A percentile compares a stretch with the other conserved stretches of the same genome.
phyloP scores from a whole-genome alignment of 768 basidiomycete genomes.

The Termitomyces sp. region DNA sequence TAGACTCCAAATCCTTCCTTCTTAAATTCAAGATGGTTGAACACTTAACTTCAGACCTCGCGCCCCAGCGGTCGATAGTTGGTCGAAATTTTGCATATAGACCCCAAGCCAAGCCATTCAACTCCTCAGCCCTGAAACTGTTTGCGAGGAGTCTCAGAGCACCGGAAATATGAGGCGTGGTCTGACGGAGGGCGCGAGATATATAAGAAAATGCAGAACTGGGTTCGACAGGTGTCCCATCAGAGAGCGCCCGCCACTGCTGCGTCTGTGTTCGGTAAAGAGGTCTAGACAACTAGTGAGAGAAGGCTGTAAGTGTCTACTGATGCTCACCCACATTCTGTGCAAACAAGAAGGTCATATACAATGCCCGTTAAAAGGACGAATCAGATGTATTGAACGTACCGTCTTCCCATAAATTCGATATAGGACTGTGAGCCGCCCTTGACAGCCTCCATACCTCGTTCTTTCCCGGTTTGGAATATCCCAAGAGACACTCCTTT shows the following conservation, averaged over 20 bases:
- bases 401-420: slow-evolving; percentile 79
- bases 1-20: slow-evolving; percentile 19
- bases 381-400: slow-evolving; percentile 7
- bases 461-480: slow-evolving; percentile 49
- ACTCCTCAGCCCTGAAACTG: slow-evolving; percentile 50
- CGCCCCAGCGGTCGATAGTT: slow-evolving; percentile 77
- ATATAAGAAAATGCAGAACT: slow-evolving; percentile 81
- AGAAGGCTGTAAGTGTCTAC: background rate
- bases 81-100: slow-evolving; percentile 90
- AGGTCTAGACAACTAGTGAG: slow-evolving; percentile 40
- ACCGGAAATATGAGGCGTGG: slow-evolving; percentile 71
- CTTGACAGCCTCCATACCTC: slow-evolving; percentile 46
- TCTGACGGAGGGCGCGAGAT: slow-evolving; percentile 72
- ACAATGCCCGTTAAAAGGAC: slow-evolving; percentile 15
- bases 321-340: slow-evolving; percentile 10
- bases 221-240: slow-evolving; percentile 65
- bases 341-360: slow-evolving; percentile 19
- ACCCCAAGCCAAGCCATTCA: slow-evolving; percentile 64
- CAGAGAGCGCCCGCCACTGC: slow-evolving; percentile 81
- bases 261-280: slow-evolving; percentile 64
- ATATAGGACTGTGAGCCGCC: slow-evolving; percentile 75
- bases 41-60: slow-evolving; percentile 68
- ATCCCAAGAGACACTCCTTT: slow-evolving; percentile 85
- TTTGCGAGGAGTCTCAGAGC: slow-evolving; percentile 63
- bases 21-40: slow-evolving; percentile 59